phyloP scores from a whole-genome alignment of 177 flowering plant genomes.

The Telopea speciosissima region DNA sequence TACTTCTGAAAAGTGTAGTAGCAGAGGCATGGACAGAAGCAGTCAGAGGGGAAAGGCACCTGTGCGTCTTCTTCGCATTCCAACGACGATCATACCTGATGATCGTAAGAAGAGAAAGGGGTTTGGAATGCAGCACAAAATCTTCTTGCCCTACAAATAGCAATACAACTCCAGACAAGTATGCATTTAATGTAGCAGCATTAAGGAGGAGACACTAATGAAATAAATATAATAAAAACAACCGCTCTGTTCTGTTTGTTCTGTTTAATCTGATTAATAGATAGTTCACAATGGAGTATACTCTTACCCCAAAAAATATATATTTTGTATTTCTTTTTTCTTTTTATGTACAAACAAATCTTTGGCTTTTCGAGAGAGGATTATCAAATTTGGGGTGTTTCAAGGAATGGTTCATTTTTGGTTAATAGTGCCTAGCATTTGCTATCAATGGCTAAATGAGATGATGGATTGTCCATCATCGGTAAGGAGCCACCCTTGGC shows the following conservation, averaged over 20 bases:
- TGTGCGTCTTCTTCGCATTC: conserved; percentile 14
- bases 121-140: background rate
- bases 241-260: background rate
- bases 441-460: no score
- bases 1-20: conserved; percentile 12
- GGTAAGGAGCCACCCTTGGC: no score
- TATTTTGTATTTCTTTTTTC: no score
- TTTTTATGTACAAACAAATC: no score
- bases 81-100: conserved; percentile 16
- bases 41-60: conserved; percentile 13
- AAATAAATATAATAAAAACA: no score
- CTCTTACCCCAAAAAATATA: no score
- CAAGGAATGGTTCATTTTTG: no score
- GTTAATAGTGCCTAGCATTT: no score
- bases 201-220: background rate
- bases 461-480: no score
- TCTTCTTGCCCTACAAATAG: background rate
- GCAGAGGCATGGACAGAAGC: conserved; percentile 5
- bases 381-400: no score
- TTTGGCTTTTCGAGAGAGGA: no score
- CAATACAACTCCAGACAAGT: background rate
- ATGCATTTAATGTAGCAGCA: background rate
- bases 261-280: background rate
- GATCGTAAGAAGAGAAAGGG: conserved; percentile 7
- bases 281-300: no score